Conservation (phyloP, 176 grass and related monocot genomes). For the Ensete ventricosum region DNA sequence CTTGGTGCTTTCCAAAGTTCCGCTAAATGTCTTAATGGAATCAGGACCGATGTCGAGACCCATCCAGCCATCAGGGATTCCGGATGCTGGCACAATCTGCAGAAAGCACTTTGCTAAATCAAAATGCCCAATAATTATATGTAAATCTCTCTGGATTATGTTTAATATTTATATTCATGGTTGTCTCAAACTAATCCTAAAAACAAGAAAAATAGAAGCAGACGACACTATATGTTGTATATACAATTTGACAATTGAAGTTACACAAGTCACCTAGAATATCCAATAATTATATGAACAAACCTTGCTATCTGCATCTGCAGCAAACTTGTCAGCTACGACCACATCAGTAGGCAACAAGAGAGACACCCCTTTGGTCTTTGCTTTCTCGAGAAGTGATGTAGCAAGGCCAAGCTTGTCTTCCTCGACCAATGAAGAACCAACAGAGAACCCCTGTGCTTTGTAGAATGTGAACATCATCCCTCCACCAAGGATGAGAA, state of each 20-base stretch:
- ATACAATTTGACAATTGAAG: neutral
- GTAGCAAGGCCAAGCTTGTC: slow-evolving; percentile 5
- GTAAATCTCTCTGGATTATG: neutral
- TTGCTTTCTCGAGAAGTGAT: neutral
- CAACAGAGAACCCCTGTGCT: neutral
- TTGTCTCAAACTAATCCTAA: no score
- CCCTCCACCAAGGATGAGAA: slow-evolving; percentile 1
- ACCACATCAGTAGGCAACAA: neutral
- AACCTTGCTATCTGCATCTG: slow-evolving; percentile 6
- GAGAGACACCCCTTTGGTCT: neutral
- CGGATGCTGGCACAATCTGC: neutral
- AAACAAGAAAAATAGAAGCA: neutral
- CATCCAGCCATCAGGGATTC: slow-evolving; percentile 2
- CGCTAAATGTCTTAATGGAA: slow-evolving; percentile 2
- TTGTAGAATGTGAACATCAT: slow-evolving; percentile 10
- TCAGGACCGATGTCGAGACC: slow-evolving; percentile 1
- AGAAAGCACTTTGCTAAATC: neutral
- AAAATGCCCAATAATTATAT: neutral
- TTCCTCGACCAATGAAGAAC: neutral
- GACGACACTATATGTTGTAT: neutral
- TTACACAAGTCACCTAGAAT: neutral
- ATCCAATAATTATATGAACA: neutral
- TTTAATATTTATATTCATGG: neutral
- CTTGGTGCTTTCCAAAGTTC: neutral
- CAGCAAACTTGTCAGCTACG: slow-evolving; percentile 2